Percentiles rank a stretch among this genome's conserved stretches.
Evolutionary conservation across 2,329 filamentous ascomycete genomes (phyloP).

Genomic region (Aureobasidium namibiae): DNA sequence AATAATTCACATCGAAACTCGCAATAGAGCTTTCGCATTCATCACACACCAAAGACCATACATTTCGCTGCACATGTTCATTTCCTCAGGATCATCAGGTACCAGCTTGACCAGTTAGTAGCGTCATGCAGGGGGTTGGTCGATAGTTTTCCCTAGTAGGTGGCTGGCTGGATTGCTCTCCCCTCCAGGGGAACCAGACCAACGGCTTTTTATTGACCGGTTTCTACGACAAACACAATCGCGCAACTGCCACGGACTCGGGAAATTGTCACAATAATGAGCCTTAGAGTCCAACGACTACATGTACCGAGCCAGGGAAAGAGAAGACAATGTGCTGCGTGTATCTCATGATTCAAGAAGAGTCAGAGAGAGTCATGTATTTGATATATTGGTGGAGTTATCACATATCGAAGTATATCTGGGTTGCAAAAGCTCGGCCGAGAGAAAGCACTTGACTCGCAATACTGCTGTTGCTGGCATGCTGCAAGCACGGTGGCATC

Average conservation of each 20-base stretch:
- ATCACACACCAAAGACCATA: neutral
- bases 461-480: neutral
- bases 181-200: neutral
- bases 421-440: neutral
- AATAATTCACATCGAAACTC: constrained; percentile 6
- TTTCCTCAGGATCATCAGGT: constrained; percentile 8
- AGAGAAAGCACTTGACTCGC: neutral
- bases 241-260: constrained; percentile 5
- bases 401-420: too few species aligned
- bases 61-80: neutral
- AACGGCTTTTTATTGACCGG: constrained; percentile 11
- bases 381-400: neutral
- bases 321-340: too few species aligned
- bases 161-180: constrained; percentile 2
- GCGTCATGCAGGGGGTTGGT: constrained; percentile 3
- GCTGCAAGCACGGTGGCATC: neutral
- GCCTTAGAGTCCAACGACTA: neutral
- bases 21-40: constrained; percentile 8
- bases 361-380: neutral
- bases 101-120: neutral
- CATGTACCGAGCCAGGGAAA: constrained; percentile 3
- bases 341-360: too few species aligned
- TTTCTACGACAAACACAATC: neutral
- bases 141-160: neutral
- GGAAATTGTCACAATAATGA: constrained; percentile 11